A percentile compares a stretch with the other conserved stretches of the same genome.
These are phyloP conservation scores for Globisporangium takayamanum DNA, from an alignment of 352 stramenopile species.

Conservation along the genomic window DNA sequence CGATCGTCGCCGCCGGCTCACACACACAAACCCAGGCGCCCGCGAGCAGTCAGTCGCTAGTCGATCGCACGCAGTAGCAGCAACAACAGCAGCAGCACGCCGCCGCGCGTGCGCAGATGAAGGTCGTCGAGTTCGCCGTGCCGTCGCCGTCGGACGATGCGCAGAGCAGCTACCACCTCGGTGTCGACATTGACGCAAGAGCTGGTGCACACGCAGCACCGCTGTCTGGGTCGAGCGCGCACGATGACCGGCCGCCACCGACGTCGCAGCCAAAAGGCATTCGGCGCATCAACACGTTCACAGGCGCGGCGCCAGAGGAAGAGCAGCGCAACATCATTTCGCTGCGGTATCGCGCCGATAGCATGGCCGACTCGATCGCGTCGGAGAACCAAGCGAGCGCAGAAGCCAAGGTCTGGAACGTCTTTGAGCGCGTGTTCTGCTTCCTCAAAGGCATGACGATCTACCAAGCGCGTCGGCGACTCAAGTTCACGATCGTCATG, in stretches of 20 bases:
- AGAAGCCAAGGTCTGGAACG: conserved; percentile 68
- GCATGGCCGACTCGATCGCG: conserved; percentile 77
- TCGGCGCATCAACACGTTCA: conserved; percentile 70
- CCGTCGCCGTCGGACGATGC: conserved; percentile 53
- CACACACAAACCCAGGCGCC: too few species aligned
- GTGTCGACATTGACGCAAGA: conserved; percentile 34
- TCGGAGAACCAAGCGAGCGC: conserved; percentile 48
- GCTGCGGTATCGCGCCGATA: conserved; percentile 76
- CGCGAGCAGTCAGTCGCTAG: too few species aligned
- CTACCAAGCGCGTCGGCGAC: conserved; percentile 67
- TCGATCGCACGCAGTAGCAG: too few species aligned
- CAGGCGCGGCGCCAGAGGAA: conserved; percentile 45
- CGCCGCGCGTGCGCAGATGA: conserved; percentile 20
- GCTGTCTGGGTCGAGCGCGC: conserved; percentile 5
- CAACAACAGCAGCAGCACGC: too few species aligned
- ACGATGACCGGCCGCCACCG: conserved; percentile 9
- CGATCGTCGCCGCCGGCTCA: too few species aligned
- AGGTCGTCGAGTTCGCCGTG: conserved; percentile 61
- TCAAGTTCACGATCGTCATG: conserved; percentile 87
- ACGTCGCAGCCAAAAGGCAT: conserved; percentile 27
- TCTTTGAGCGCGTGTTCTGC: conserved; percentile 82
- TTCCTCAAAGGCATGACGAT: conserved; percentile 88
- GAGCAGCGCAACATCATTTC: conserved; percentile 86
- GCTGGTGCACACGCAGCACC: not conserved
- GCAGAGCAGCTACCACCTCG: conserved; percentile 49